These are phyloP conservation scores for Ploettnerulaceae sp. DNA, from an alignment of 2,329 filamentous ascomycete species.

Conservation along the genomic window DNA sequence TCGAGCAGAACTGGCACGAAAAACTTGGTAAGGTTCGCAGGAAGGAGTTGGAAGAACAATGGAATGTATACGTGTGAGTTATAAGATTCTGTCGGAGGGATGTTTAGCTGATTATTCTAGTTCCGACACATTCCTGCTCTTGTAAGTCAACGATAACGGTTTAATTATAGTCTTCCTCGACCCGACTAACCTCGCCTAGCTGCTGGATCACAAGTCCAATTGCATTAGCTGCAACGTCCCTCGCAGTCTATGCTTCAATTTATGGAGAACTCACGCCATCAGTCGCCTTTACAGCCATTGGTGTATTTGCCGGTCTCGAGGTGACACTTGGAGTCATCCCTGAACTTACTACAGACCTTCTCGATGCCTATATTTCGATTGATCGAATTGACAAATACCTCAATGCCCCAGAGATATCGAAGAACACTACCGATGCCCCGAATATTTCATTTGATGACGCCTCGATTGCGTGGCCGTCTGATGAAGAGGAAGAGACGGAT, in stretches of 20 bases:
- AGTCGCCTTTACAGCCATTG: constrained; percentile 73
- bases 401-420: constrained; percentile 56
- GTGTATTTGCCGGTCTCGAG: constrained; percentile 70
- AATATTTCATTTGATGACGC: constrained; percentile 62
- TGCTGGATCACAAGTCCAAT: constrained; percentile 74
- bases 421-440: constrained; percentile 49
- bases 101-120: constrained; percentile 13
- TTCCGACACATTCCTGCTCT: constrained; percentile 57
- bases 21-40: constrained; percentile 62
- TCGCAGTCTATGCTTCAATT: constrained; percentile 62
- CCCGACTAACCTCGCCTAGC: constrained; percentile 16
- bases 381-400: constrained; percentile 69
- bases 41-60: constrained; percentile 61
- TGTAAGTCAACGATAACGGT: constrained; percentile 27
- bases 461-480: constrained; percentile 69
- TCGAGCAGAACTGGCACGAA: constrained; percentile 69
- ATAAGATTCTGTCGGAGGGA: background rate
- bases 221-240: constrained; percentile 64
- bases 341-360: constrained; percentile 63
- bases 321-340: constrained; percentile 65
- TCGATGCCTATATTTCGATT: constrained; percentile 71
- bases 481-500: constrained; percentile 53
- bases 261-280: constrained; percentile 63
- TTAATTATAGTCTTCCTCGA: constrained; percentile 1
- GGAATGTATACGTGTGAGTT: constrained; percentile 52